A percentile compares a stretch with the other conserved stretches of the same genome.
Conservation (phyloP, 768 basidiomycete genomes). For the Macrolepiota fuliginosa region DNA sequence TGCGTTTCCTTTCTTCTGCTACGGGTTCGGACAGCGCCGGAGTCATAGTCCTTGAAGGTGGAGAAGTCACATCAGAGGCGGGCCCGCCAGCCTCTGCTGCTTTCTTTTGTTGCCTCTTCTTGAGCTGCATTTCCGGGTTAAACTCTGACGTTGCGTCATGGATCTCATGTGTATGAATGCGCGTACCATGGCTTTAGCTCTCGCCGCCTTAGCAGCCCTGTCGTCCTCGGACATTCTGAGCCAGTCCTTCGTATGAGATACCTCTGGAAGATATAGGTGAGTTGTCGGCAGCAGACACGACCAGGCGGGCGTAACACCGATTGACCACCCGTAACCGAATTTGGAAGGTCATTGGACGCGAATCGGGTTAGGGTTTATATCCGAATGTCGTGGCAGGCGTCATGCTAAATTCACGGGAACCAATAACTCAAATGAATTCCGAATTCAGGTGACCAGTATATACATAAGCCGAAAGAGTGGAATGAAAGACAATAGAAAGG, state of each 20-base stretch:
- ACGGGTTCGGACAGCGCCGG: conserved; percentile 44
- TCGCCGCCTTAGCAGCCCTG: conserved; percentile 77
- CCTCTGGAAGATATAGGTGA: background rate
- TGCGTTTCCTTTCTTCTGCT: conserved; percentile 32
- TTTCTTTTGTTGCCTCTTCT: conserved; percentile 80
- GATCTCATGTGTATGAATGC: conserved; percentile 1
- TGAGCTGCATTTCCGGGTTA: conserved; percentile 46
- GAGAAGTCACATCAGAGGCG: conserved; percentile 34
- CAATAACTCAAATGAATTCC: conserved; percentile 4
- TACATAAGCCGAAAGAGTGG: conserved; percentile 2
- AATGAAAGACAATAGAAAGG: conserved; percentile 7
- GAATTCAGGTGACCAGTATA: conserved; percentile 10
- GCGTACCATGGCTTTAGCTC: conserved; percentile 79
- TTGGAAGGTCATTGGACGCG: background rate
- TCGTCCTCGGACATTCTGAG: conserved; percentile 66
- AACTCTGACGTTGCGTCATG: background rate
- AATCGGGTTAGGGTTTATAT: conserved; percentile 11
- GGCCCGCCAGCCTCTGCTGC: conserved; percentile 36
- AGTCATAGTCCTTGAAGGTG: conserved; percentile 44
- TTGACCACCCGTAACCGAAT: too few species aligned
- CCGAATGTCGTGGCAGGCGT: background rate
- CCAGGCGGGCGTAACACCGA: background rate
- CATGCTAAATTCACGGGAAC: background rate
- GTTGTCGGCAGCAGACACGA: background rate
- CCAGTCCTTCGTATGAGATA: background rate